Conservation (phyloP, 1,284 basidiomycete species). For the Cystobasidium slooffiae region DNA sequence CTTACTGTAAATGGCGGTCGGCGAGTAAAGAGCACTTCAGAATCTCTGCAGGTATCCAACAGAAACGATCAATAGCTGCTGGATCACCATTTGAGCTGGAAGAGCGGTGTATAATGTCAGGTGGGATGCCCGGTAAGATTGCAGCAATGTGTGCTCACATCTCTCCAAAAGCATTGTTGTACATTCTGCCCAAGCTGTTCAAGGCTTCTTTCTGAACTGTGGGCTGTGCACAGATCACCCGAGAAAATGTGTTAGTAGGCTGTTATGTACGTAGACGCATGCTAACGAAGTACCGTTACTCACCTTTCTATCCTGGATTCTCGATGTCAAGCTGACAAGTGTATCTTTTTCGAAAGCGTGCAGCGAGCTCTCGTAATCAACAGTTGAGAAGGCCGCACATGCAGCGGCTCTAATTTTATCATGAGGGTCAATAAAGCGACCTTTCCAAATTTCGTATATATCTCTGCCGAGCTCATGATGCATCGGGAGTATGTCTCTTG, state of each 20-base stretch:
- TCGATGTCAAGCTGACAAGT: constrained; percentile 69
- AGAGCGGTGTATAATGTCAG: neutral
- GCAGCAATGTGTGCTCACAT: constrained; percentile 66
- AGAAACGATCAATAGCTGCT: constrained; percentile 76
- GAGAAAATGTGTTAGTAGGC: neutral
- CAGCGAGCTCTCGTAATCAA: constrained; percentile 88
- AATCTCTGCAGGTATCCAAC: constrained; percentile 87
- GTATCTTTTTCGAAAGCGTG: constrained; percentile 75
- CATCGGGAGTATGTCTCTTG: constrained; percentile 67
- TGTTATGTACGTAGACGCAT: neutral
- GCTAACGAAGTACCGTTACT: constrained; percentile 27
- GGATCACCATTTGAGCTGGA: constrained; percentile 78
- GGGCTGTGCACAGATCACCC: constrained; percentile 60
- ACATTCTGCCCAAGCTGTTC: constrained; percentile 76
- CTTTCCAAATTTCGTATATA: constrained; percentile 70
- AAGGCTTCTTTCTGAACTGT: constrained; percentile 82
- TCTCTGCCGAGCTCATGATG: constrained; percentile 71
- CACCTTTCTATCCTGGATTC: constrained; percentile 86
- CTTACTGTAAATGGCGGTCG: constrained; percentile 40
- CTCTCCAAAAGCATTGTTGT: constrained; percentile 80
- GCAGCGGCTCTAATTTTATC: constrained; percentile 86
- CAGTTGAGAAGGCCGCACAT: constrained; percentile 76
- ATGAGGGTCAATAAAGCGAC: constrained; percentile 81
- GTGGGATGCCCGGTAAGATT: too few species aligned
- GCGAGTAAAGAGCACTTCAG: constrained; percentile 59